phyloP scores from a whole-genome alignment of 2,329 filamentous ascomycete genomes.

The Phoma sp. region DNA sequence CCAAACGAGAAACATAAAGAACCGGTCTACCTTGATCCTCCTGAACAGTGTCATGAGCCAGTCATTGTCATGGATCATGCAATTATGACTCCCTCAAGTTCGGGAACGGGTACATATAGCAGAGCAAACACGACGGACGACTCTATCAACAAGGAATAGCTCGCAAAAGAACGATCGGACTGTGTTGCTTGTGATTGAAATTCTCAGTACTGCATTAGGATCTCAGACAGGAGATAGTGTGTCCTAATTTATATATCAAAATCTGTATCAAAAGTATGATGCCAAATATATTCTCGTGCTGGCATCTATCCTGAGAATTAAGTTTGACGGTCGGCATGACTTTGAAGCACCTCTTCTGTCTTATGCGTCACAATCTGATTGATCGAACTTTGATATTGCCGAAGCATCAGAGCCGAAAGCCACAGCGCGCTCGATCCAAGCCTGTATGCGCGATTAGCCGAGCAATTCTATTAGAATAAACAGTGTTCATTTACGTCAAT shows the following conservation, averaged over 20 bases:
- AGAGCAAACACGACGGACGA: too few species aligned
- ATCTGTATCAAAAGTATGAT: too few species aligned
- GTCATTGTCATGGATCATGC: too few species aligned
- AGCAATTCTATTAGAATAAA: not conserved
- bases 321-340: too few species aligned
- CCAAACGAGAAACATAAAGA: not conserved
- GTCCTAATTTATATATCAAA: too few species aligned
- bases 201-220: too few species aligned
- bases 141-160: too few species aligned
- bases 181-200: too few species aligned
- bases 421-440: constrained; percentile 24
- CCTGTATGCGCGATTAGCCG: constrained; percentile 9
- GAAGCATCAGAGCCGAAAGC: constrained; percentile 25
- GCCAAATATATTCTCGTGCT: too few species aligned
- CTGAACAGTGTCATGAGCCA: not conserved
- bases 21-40: not conserved
- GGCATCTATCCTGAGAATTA: too few species aligned
- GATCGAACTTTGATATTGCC: constrained; percentile 25
- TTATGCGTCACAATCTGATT: constrained; percentile 22
- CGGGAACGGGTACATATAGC: not conserved
- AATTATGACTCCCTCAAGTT: not conserved
- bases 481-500: constrained; percentile 26
- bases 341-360: not conserved
- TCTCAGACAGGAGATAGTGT: too few species aligned
- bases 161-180: too few species aligned